Base-by-base conservation (phyloP, 768 basidiomycete genomes). In the Mycena pura region DNA sequence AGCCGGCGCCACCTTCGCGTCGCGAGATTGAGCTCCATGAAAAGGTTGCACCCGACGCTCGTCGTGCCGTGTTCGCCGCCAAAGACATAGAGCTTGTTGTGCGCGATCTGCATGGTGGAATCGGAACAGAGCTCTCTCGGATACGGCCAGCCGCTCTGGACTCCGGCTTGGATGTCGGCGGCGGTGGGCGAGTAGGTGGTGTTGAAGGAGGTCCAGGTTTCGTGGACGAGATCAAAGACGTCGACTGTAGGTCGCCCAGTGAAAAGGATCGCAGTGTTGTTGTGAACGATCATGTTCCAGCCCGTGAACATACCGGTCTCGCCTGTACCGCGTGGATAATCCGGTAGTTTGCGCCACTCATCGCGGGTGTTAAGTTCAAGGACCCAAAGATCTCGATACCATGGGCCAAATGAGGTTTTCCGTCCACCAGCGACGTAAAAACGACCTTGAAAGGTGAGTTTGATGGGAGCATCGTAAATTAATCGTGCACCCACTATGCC, bases 61-160 rank as follows among this genome's bases (percentile, higher is more conserved):
- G 67, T 72, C 10, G 31, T 60, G n/a, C 56, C 44, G 49, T 76
- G 73, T 3, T 62, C 64, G 3, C 79, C 80, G 2, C 76, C 77
- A 57, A 81, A 80, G 13, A 80, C 71, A 55, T 78, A 78, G 1
- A 81, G 51, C 38, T 74, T 77, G 31, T 71, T 70, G 21, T 69
- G 60, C 29, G 72, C 61, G 36, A 73, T 63, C 34, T 73, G 68
- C 52, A 68, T 65, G 0, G 70, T 64, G 21, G 66, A 53, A 45
- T 69, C 65, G 5, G 5, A 6, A 21, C n/a, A 51, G 43, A 41
- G 44, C 60, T 53, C 29, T 17, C 31, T 60, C 4, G 64, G 69
- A 39, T 71, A 75, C 2, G 69, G 69, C 74, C 74, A 75, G 10
- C 32, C 46, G 14, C 59, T 63, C 6, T 51, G 46, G 24, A 62